Evolutionary conservation across 176 grass and related monocot genomes (phyloP), one percentile per base, ranked within the genome.

Genomic region (Puya raimondii): DNA sequence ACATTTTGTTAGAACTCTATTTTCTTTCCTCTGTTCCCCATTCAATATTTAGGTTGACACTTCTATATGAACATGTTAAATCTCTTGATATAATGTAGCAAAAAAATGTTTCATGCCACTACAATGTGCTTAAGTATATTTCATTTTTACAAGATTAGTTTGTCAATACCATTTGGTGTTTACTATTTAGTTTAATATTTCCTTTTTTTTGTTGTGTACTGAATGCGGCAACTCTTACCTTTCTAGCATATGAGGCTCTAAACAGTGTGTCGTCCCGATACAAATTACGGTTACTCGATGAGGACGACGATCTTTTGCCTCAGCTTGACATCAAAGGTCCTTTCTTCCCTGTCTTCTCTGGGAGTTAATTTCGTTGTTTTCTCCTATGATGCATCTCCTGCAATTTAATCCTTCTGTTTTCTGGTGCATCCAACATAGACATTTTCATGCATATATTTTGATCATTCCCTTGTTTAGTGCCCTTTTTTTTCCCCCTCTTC

Each of bases 211-310:
- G 17, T 72, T 14, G 29, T 72, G 13, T 25, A 33, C 12, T 21
- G 26, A 1, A 29, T 51, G 3, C 1, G 6, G n/a, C 22, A 1
- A 12, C 8, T 27, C 23, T 67, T 67, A 9, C 11, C 14, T 69
- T 85, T 81, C 63, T 42, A 97, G 93, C 93, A 78, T 73, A 71
- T 21, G 88, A 88, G 54, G 89, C 84, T 0, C 84, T 85, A 71
- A 81, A 74, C 69, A 77, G 63, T 51, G 76, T 85, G 70, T 72
- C 77, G 66, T 75, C 75, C 47, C 78, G 70, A 63, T 97, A 85
- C 73, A 92, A 87, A 79, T 70, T 90, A 18, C 84, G 93, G 25
- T 16, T 33, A 50, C 61, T 97, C 47, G 77, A 72, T 9, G 83
- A 78, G 33, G 75, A 85, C 27, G 93, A 97, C 50, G 79, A 79